These are phyloP conservation scores for Rhodofomes roseus DNA, from an alignment of 1,284 basidiomycete species.

Conservation along the genomic window DNA sequence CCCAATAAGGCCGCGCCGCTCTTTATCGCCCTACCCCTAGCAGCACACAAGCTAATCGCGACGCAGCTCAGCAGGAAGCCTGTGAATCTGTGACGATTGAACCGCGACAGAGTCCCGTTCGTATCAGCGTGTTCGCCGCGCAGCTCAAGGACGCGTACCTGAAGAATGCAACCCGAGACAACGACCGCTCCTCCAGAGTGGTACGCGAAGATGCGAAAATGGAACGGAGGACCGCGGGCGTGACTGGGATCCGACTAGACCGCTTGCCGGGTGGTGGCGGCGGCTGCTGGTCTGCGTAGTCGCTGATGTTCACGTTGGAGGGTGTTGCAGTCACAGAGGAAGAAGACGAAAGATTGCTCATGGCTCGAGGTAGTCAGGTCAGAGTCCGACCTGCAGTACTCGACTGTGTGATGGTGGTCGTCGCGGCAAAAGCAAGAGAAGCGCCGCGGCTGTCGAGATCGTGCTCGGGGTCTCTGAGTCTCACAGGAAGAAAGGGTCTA, in stretches of 20 bases:
- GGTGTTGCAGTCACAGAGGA: constrained; percentile 23
- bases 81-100: constrained; percentile 57
- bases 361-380: constrained; percentile 1
- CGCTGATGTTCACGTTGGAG: constrained; percentile 20
- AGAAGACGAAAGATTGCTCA: constrained; percentile 26
- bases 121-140: neutral
- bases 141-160: constrained; percentile 41
- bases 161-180: constrained; percentile 81
- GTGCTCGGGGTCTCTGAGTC: no score
- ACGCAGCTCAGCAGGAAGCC: constrained; percentile 79
- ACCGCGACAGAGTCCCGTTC: neutral
- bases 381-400: neutral
- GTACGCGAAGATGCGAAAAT: constrained; percentile 82
- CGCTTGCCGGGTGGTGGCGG: constrained; percentile 28
- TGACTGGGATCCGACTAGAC: constrained; percentile 67
- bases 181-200: constrained; percentile 71
- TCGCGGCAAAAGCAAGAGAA: neutral
- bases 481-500: no score
- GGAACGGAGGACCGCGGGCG: constrained; percentile 71
- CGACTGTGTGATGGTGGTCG: neutral
- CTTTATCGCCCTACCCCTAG: constrained; percentile 62
- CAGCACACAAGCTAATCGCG: constrained; percentile 69
- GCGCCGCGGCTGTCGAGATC: neutral
- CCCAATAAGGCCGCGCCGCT: constrained; percentile 60
- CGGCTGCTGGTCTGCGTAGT: constrained; percentile 10